Evolutionary conservation across 2,329 filamentous ascomycete genomes (phyloP).

Genomic region (Stachybotrys chartarum): DNA sequence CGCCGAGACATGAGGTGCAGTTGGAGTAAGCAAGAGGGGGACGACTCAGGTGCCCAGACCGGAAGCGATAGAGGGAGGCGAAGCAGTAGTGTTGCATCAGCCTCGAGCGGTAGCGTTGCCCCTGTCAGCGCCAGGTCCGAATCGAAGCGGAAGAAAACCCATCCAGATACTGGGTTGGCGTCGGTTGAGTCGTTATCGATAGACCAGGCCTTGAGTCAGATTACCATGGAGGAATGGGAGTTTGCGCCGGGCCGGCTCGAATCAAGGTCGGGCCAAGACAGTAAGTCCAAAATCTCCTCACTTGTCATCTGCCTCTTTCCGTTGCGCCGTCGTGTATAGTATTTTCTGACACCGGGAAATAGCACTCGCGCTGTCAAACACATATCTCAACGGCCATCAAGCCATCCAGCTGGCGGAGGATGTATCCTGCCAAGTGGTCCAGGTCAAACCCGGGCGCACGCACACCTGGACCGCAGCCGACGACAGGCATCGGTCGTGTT

Average conservation of each 20-base stretch:
- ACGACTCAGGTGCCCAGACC: too few species aligned
- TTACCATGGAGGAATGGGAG: conserved; percentile 38
- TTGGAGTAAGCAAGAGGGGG: conserved; percentile 7
- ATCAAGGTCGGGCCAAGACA: conserved; percentile 12
- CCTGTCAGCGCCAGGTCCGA: too few species aligned
- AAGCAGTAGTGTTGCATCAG: too few species aligned
- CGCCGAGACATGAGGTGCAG: conserved; percentile 17
- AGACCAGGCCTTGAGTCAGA: background rate
- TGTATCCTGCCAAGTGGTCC: conserved; percentile 31
- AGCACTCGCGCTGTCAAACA: conserved; percentile 38
- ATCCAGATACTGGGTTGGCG: too few species aligned
- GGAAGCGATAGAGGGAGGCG: too few species aligned
- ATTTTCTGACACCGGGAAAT: background rate
- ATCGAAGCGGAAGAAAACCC: too few species aligned
- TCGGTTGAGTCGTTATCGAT: background rate
- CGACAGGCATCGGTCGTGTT: conserved; percentile 28
- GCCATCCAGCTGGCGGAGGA: conserved; percentile 28
- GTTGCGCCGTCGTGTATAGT: background rate
- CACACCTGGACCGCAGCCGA: conserved; percentile 20
- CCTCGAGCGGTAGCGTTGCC: too few species aligned
- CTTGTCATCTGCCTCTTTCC: background rate
- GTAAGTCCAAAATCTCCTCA: conserved; percentile 17
- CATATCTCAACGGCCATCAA: conserved; percentile 29
- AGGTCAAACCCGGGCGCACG: conserved; percentile 29
- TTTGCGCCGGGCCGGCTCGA: conserved; percentile 30